phyloP scores from a whole-genome alignment of 2,329 filamentous ascomycete species.

The Teratosphaeria viscida region DNA sequence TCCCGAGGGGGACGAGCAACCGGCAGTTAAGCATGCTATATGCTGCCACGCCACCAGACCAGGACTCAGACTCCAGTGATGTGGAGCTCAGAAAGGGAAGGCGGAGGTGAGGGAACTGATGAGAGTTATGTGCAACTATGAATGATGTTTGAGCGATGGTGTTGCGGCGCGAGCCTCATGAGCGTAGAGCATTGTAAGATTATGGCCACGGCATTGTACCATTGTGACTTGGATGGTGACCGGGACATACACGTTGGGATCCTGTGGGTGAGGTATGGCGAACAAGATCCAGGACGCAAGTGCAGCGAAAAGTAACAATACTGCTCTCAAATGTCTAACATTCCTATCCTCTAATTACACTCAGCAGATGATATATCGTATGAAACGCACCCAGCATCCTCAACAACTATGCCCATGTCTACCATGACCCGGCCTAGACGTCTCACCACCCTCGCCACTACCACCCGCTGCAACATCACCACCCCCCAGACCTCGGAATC shows the following conservation, averaged over 20 bases:
- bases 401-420: neutral
- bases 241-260: neutral
- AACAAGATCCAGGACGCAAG: too few species aligned
- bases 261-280: too few species aligned
- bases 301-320: too few species aligned
- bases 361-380: neutral
- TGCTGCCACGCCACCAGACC: slow-evolving; percentile 16
- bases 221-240: neutral
- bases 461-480: neutral
- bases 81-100: neutral
- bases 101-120: neutral
- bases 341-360: neutral
- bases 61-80: slow-evolving; percentile 12
- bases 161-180: neutral
- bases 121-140: slow-evolving; percentile 1
- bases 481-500: neutral
- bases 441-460: neutral
- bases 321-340: neutral
- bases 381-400: neutral
- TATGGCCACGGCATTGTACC: neutral
- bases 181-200: neutral
- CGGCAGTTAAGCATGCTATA: slow-evolving; percentile 14
- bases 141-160: neutral
- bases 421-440: neutral
- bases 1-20: slow-evolving; percentile 8